Evolutionary conservation across 176 grass and related monocot genomes (phyloP).

Genomic region (Triticum urartu): DNA sequence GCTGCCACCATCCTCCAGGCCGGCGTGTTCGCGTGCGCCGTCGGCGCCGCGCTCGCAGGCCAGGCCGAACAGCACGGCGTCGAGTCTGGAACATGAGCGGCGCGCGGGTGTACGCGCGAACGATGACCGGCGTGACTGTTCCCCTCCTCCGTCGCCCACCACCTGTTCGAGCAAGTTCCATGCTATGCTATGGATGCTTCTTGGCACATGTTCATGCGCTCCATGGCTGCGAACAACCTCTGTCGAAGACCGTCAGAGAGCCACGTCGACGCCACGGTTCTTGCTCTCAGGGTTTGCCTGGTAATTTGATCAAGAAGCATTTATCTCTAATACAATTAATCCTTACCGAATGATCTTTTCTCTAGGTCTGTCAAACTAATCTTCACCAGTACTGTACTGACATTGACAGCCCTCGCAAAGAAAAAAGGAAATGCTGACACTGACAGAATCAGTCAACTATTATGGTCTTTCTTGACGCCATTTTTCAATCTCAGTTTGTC

Average conservation of each 20-base stretch:
- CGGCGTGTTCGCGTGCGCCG: not conserved
- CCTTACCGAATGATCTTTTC: too few relatives aligned
- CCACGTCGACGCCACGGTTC: constrained; percentile 37
- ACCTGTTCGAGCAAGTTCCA: not conserved
- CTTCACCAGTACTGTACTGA: not conserved
- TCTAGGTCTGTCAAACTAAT: not conserved
- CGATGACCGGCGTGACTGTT: not conserved
- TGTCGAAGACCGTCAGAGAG: constrained; percentile 54
- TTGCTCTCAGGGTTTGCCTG: constrained; percentile 48
- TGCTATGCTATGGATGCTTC: not conserved
- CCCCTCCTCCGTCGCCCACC: not conserved
- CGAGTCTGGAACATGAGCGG: not conserved
- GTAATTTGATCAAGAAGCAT: not conserved
- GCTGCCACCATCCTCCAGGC: not conserved
- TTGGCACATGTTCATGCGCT: not conserved
- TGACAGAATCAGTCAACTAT: not conserved
- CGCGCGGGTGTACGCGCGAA: not conserved
- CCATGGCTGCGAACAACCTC: constrained; percentile 36
- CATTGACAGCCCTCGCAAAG: not conserved
- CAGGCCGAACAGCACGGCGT: not conserved
- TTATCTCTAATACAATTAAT: not conserved
- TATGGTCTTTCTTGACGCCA: not conserved
- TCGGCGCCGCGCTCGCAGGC: not conserved
- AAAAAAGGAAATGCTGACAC: not conserved
- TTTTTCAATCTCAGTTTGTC: not conserved